phyloP scores from a whole-genome alignment of 441 rosid genomes.

The Mallotus japonicus region DNA sequence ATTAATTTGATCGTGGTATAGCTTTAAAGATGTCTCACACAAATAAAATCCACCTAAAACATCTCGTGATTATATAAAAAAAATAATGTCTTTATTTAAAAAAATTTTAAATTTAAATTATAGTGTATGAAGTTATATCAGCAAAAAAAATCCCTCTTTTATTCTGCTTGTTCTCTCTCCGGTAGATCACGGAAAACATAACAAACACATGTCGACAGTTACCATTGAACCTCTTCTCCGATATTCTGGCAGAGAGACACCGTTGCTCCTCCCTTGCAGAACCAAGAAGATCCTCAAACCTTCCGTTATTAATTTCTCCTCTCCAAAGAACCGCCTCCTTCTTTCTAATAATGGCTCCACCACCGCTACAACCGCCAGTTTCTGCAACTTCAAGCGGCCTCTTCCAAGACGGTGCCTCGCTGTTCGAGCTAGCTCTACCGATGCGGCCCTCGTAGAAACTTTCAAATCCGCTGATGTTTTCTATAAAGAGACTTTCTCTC shows the following conservation, averaged over 20 bases:
- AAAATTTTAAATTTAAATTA: too few species aligned
- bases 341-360: conserved; percentile 14
- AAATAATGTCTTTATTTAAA: too few species aligned
- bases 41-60: too few species aligned
- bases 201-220: conserved; percentile 43
- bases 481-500: conserved; percentile 57
- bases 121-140: too few species aligned
- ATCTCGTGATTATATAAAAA: too few species aligned
- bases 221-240: conserved; percentile 42
- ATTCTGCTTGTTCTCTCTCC: not conserved
- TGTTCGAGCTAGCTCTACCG: conserved; percentile 47
- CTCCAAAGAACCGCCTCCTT: conserved; percentile 15
- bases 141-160: not conserved
- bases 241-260: conserved; percentile 21
- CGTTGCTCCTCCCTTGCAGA: conserved; percentile 1
- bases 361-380: conserved; percentile 7
- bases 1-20: too few species aligned
- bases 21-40: too few species aligned
- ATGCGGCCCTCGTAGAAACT: conserved; percentile 45
- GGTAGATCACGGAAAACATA: not conserved
- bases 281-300: conserved; percentile 13
- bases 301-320: conserved; percentile 27
- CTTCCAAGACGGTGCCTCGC: not conserved
- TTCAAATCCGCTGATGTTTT: conserved; percentile 36
- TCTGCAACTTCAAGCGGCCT: conserved; percentile 23